Evolutionary conservation across 208 protist genomes (phyloP), one percentile per base, ranked within the genome.

Genomic region (Leishmania amazonensis): DNA sequence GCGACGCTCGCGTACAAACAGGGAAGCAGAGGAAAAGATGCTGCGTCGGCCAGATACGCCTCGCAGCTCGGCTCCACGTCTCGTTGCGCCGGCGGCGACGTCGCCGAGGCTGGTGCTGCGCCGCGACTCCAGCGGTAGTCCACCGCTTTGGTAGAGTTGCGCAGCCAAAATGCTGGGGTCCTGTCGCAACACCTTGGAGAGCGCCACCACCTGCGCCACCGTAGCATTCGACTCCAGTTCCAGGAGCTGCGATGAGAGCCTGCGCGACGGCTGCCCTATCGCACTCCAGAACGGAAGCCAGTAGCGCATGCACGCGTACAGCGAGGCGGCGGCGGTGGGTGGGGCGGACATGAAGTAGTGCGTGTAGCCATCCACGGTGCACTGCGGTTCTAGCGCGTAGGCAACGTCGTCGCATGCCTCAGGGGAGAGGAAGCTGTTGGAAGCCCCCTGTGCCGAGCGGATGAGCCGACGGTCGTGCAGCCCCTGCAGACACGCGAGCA

Each of bases 251-350:
- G 72, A 54, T 35, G 64, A 65, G 6, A 72, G 65, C 17, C 38
- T 17, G 8, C 78, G 54, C 71, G 64, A 73, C n/a, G 54, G 21
- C 42, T 75, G 70, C 24, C 73, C 47, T 17, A 75, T 54, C 4
- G 60, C 76, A 15, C 51, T 81, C 81, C 84, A 86, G 19, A 87
- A 62, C 9, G 87, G 80, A 64, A 86, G 40, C 93, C 94, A 97
- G 79, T 92, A 97, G n/a, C 81, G 85, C 83, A 97, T 81, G 75
- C 93, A 85, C 70, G 81, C 79, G 85, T 92, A 87, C n/a, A 86
- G 70, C 21, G 86, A 83, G 31, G 81, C 75, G 2, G 71, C 72
- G 9, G 80, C 60, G 67, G 70, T 84, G 45, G 45, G 79, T 42
- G 54, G 45, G 8, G 79, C 78, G 70, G 78, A 80, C 45, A 75